A percentile compares a stretch with the other conserved stretches of the same genome.
phyloP scores from a whole-genome alignment of 2,329 filamentous ascomycete species.

The Cladophialophora chaetospira region DNA sequence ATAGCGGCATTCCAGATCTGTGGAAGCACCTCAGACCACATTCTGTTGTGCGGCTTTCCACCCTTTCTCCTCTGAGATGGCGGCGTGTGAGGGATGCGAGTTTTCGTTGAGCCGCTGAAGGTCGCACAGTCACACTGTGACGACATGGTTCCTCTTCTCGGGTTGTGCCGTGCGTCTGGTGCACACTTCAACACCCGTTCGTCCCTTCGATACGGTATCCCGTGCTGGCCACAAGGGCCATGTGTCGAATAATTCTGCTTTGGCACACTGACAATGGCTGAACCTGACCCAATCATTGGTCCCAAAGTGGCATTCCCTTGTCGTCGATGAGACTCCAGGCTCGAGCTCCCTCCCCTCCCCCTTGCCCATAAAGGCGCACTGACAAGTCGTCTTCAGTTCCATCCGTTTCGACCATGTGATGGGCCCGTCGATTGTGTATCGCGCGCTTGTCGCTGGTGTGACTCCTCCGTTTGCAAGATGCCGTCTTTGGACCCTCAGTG shows the following conservation, averaged over 20 bases:
- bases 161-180: background rate
- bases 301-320: background rate
- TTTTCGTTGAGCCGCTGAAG: background rate
- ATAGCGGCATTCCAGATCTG: background rate
- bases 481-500: background rate
- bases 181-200: background rate
- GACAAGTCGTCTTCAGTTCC: background rate
- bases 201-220: background rate
- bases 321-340: background rate
- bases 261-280: background rate
- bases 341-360: background rate
- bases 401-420: conserved; percentile 2
- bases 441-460: background rate
- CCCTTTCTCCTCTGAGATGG: background rate
- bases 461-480: background rate
- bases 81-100: background rate
- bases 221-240: background rate
- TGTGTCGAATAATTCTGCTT: background rate
- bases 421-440: background rate
- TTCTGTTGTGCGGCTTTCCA: background rate
- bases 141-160: background rate
- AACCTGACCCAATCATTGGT: background rate
- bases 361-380: background rate
- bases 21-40: background rate
- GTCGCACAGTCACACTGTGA: background rate